These are phyloP conservation scores for Populus tremula DNA, from an alignment of 345 rosid species.

Conservation along the genomic window DNA sequence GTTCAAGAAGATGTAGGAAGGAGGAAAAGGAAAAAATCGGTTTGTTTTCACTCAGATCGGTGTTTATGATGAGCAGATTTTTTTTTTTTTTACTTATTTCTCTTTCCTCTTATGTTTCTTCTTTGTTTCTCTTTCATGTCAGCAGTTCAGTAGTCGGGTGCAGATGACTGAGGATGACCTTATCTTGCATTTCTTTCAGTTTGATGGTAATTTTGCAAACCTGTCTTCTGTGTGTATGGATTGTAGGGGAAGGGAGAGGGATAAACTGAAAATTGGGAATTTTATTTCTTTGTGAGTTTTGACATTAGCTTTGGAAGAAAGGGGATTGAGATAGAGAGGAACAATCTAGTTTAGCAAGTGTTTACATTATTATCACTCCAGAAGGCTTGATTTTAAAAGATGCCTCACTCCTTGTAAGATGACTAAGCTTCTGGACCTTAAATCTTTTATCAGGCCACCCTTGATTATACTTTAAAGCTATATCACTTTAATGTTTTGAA, in stretches of 20 bases:
- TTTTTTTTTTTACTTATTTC: background rate
- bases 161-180: slow-evolving; percentile 85
- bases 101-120: slow-evolving; percentile 6
- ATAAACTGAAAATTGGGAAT: background rate
- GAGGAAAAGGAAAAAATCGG: slow-evolving; percentile 50
- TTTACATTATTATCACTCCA: background rate
- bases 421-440: background rate
- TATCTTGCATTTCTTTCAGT: slow-evolving; percentile 65
- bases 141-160: slow-evolving; percentile 55
- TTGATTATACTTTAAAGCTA: no score
- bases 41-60: slow-evolving; percentile 26
- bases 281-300: background rate
- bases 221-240: background rate
- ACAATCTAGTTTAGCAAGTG: background rate
- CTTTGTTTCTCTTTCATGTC: slow-evolving; percentile 7
- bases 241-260: background rate
- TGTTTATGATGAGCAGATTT: background rate
- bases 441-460: background rate
- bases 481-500: background rate
- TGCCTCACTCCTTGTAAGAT: background rate
- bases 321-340: background rate
- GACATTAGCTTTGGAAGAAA: background rate
- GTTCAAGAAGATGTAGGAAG: slow-evolving; percentile 22
- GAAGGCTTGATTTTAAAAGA: no score
- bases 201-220: slow-evolving; percentile 57